Conservation (phyloP, 768 basidiomycete species). For the Trichaptum fuscoviolaceum region DNA sequence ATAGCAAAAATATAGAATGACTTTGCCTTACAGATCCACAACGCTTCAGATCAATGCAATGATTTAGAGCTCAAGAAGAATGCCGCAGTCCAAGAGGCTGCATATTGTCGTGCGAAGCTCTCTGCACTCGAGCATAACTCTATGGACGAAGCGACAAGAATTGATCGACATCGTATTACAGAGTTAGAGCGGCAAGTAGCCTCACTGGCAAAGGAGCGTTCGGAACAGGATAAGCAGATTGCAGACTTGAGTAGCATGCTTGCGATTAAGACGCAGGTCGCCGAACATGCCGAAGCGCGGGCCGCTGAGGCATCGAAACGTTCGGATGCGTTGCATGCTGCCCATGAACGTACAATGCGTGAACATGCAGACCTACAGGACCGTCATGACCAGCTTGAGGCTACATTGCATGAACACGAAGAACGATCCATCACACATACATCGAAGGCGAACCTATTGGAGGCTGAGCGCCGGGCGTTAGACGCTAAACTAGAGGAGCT, state of each 20-base stretch:
- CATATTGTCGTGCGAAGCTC: slow-evolving; percentile 94
- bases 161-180: slow-evolving; percentile 73
- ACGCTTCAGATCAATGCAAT: slow-evolving; percentile 68
- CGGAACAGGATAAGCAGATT: slow-evolving; percentile 62
- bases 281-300: slow-evolving; percentile 74
- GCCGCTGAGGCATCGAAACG: slow-evolving; percentile 70
- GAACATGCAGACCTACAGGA: slow-evolving; percentile 69
- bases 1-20: slow-evolving; percentile 42
- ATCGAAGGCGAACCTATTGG: slow-evolving; percentile 68
- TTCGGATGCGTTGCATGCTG: slow-evolving; percentile 67
- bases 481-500: slow-evolving; percentile 71
- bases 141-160: slow-evolving; percentile 54
- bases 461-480: slow-evolving; percentile 66
- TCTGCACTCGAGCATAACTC: slow-evolving; percentile 73
- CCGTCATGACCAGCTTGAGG: slow-evolving; percentile 53
- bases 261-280: slow-evolving; percentile 70
- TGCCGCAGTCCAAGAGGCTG: slow-evolving; percentile 87
- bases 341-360: slow-evolving; percentile 56
- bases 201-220: slow-evolving; percentile 54
- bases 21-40: slow-evolving; percentile 69
- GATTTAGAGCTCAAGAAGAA: slow-evolving; percentile 74
- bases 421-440: slow-evolving; percentile 70
- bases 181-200: slow-evolving; percentile 73
- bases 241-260: slow-evolving; percentile 68
- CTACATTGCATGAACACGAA: slow-evolving; percentile 66